phyloP scores from a whole-genome alignment of 78 protist genomes.

The Reticulomyxa filosa region DNA sequence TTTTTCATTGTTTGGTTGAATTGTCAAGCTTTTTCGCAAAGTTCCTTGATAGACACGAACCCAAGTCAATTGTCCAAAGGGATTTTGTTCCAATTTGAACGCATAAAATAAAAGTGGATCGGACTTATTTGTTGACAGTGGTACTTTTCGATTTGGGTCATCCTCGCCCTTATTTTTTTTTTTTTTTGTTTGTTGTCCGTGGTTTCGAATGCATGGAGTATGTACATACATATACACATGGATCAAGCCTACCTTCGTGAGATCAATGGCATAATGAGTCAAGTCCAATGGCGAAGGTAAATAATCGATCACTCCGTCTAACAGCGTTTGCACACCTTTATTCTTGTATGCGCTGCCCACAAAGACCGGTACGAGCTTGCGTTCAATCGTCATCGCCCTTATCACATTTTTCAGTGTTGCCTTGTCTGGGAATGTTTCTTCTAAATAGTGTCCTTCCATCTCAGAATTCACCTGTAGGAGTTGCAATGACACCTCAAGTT shows the following conservation, averaged over 20 bases:
- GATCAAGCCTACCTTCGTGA: background rate
- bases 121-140: slow-evolving; percentile 62
- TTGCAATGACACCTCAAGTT: too few relatives aligned
- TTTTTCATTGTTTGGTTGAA: too few relatives aligned
- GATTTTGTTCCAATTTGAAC: slow-evolving; percentile 70
- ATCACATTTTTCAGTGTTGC: too few relatives aligned
- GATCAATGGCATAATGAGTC: background rate
- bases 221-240: background rate
- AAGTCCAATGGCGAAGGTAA: slow-evolving; percentile 67
- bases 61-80: slow-evolving; percentile 74
- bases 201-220: background rate
- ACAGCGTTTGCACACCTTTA: slow-evolving; percentile 72
- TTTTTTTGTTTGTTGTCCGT: background rate
- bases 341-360: slow-evolving; percentile 79
- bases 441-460: too few relatives aligned
- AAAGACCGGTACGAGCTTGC: slow-evolving; percentile 54
- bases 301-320: slow-evolving; percentile 53
- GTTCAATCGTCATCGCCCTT: slow-evolving; percentile 25
- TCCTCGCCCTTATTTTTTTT: slow-evolving; percentile 21
- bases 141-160: slow-evolving; percentile 17
- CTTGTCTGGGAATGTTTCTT: too few relatives aligned
- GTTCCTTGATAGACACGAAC: slow-evolving; percentile 75
- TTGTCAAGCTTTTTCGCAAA: background rate
- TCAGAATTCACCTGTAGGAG: too few relatives aligned
- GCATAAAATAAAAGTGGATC: slow-evolving; percentile 66